Conservation (phyloP, 805 yeast species). For the Metschnikowia arizonensis region DNA sequence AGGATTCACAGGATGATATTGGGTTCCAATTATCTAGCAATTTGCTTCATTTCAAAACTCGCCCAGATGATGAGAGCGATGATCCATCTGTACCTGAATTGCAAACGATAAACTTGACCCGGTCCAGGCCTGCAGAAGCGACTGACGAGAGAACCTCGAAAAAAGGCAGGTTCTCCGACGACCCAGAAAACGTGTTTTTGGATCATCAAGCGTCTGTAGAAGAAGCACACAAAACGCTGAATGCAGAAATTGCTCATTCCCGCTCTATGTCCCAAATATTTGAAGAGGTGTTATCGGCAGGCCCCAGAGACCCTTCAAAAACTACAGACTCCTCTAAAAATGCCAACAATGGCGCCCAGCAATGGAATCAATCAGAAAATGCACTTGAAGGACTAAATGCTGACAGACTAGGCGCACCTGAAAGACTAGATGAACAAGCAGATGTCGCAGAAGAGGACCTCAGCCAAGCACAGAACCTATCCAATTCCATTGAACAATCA, state of each 20-base stretch:
- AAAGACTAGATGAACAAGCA: background rate
- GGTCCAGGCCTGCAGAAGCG: background rate
- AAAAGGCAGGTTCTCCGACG: conserved; percentile 8
- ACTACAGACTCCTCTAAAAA: background rate
- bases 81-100: conserved; percentile 13
- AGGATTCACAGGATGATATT: conserved; percentile 7
- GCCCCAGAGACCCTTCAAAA: conserved; percentile 8
- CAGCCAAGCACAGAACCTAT: background rate
- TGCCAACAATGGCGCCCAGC: background rate
- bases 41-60: background rate
- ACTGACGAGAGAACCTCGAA: background rate
- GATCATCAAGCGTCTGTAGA: conserved; percentile 16
- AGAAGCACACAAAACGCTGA: background rate
- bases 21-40: conserved; percentile 8
- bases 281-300: conserved; percentile 24
- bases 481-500: conserved; percentile 5
- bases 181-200: conserved; percentile 33
- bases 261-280: conserved; percentile 31
- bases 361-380: too few species aligned
- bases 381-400: background rate
- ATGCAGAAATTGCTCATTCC: conserved; percentile 18
- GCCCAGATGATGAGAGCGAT: conserved; percentile 15
- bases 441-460: background rate
- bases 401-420: too few species aligned
- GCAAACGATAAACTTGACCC: conserved; percentile 7